Evolutionary conservation across 2,329 filamentous ascomycete genomes (phyloP).

Genomic region (Tolypocladium inflatum): DNA sequence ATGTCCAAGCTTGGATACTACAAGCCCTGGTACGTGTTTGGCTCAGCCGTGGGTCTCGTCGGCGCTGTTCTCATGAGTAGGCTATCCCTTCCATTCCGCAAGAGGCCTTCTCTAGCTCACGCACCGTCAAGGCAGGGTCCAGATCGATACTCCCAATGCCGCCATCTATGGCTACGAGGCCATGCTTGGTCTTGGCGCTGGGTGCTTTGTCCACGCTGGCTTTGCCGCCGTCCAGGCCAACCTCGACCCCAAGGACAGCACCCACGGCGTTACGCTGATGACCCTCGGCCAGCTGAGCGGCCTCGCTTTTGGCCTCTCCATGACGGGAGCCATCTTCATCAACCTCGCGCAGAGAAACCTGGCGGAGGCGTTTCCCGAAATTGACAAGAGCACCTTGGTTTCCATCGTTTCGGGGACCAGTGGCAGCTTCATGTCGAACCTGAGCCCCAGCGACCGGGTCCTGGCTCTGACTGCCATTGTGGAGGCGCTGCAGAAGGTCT

Average conservation of each 20-base stretch:
- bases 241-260: constrained; percentile 14
- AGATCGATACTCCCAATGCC: not conserved
- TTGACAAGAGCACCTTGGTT: not conserved
- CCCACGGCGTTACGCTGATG: constrained; percentile 20
- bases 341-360: constrained; percentile 8
- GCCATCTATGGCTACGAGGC: not conserved
- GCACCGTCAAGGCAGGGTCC: not conserved
- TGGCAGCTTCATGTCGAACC: not conserved
- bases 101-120: not conserved
- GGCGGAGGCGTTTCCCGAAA: not conserved
- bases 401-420: not conserved
- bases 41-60: not conserved
- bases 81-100: not conserved
- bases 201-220: constrained; percentile 15
- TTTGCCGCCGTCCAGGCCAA: constrained; percentile 24
- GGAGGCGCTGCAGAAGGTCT: too few relatives aligned
- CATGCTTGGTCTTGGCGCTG: not conserved
- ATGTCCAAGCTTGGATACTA: not conserved
- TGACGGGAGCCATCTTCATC: constrained; percentile 23
- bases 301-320: constrained; percentile 20
- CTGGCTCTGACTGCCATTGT: not conserved
- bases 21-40: not conserved
- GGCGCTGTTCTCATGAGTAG: not conserved
- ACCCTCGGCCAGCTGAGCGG: constrained; percentile 21
- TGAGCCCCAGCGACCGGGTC: not conserved